Percentiles rank a stretch among this genome's conserved stretches.
Evolutionary conservation across 177 flowering plant genomes (phyloP).

Genomic region (Vitis hybrid): DNA sequence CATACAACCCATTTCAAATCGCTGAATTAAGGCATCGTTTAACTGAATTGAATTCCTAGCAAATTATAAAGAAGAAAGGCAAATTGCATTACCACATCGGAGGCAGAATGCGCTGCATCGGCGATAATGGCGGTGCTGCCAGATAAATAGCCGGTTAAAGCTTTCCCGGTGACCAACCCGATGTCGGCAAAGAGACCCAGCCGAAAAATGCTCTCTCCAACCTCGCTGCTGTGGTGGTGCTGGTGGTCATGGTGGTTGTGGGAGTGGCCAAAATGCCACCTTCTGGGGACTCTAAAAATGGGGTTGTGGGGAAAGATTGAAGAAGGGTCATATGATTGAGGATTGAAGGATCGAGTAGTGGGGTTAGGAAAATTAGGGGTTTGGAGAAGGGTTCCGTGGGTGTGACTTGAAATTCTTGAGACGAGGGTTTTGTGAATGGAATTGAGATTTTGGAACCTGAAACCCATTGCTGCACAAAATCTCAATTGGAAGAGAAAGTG

Average conservation of each 20-base stretch:
- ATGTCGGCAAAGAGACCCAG: slow-evolving; percentile 79
- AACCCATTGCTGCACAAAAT: slow-evolving; percentile 31
- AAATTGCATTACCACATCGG: slow-evolving; percentile 66
- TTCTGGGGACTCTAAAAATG: slow-evolving; percentile 30
- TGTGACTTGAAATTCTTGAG: slow-evolving; percentile 12
- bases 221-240: slow-evolving; percentile 28
- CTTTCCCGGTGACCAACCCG: slow-evolving; percentile 64
- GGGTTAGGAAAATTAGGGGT: slow-evolving; percentile 7
- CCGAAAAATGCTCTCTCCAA: slow-evolving; percentile 61
- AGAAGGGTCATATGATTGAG: slow-evolving; percentile 15
- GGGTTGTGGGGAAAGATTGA: slow-evolving; percentile 19
- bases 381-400: slow-evolving; percentile 6
- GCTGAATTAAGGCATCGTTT: background rate
- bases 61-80: background rate
- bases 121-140: slow-evolving; percentile 94
- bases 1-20: background rate
- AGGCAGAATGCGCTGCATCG: slow-evolving; percentile 87
- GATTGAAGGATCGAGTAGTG: slow-evolving; percentile 2
- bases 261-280: slow-evolving; percentile 81
- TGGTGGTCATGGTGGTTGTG: slow-evolving; percentile 28
- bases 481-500: background rate
- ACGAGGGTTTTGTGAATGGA: slow-evolving; percentile 19
- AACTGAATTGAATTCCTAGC: no score
- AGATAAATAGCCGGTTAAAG: slow-evolving; percentile 73
- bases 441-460: slow-evolving; percentile 33